Conservation (phyloP, 2,329 filamentous ascomycete genomes). For the Sporothrix brasiliensis region DNA sequence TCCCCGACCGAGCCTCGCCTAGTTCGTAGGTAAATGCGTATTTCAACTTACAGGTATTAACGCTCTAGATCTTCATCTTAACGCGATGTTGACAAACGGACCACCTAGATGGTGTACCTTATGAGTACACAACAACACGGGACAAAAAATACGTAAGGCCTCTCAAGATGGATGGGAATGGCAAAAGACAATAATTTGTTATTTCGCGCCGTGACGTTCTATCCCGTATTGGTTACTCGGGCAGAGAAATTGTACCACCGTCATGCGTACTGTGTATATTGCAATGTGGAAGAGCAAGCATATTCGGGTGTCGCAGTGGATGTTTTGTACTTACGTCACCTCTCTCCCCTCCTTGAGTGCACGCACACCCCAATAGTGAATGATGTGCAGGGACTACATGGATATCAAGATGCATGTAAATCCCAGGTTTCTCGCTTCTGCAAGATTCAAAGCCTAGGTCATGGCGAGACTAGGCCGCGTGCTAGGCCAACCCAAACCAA, state of each 20-base stretch:
- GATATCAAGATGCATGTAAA: not conserved
- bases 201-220: too few relatives aligned
- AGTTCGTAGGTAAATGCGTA: not conserved
- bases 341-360: not conserved
- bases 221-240: too few relatives aligned
- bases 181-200: too few relatives aligned
- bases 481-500: not conserved
- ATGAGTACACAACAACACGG: not conserved
- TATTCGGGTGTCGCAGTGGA: too few relatives aligned
- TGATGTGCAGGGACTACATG: too few relatives aligned
- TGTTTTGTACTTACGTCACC: not conserved
- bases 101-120: not conserved
- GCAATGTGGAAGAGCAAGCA: too few relatives aligned
- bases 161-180: too few relatives aligned
- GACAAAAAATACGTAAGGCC: too few relatives aligned
- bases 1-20: slow-evolving; percentile 8
- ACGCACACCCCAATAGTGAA: too few relatives aligned
- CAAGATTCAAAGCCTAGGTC: not conserved
- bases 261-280: not conserved
- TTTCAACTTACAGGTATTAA: not conserved
- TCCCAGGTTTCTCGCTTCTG: not conserved
- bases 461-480: not conserved
- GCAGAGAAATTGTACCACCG: too few relatives aligned
- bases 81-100: not conserved
- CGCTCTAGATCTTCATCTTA: too few relatives aligned